These are phyloP conservation scores for Salix exigua DNA, from an alignment of 345 rosid genomes.

Conservation along the genomic window DNA sequence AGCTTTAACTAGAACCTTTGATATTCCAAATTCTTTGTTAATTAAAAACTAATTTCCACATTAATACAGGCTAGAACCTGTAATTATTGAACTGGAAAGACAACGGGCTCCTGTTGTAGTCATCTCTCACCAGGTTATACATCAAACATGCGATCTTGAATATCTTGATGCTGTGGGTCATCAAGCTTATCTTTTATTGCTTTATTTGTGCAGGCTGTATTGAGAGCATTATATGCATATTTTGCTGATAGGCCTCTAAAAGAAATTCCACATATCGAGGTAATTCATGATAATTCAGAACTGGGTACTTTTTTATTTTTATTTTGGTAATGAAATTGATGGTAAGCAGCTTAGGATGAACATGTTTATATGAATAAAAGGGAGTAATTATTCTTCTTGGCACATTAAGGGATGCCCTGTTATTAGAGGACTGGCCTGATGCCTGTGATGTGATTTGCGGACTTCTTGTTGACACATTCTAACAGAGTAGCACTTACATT, in stretches of 20 bases:
- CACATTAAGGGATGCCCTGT: background rate
- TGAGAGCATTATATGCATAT: conserved; percentile 98
- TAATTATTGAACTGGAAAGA: conserved; percentile 93
- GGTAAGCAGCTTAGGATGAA: background rate
- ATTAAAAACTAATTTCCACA: conserved; percentile 6
- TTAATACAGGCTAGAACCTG: conserved; percentile 87
- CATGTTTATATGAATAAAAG: background rate
- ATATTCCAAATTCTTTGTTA: background rate
- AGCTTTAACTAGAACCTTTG: background rate
- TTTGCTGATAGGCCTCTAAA: conserved; percentile 96
- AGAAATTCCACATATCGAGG: conserved; percentile 98
- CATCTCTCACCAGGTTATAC: conserved; percentile 89
- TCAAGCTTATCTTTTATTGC: background rate
- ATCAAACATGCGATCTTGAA: conserved; percentile 1
- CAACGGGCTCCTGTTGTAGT: conserved; percentile 99
- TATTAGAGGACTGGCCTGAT: background rate
- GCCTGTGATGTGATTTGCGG: background rate
- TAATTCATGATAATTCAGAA: conserved; percentile 21
- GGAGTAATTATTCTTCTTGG: background rate
- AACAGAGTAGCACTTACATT: background rate
- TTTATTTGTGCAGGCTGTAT: conserved; percentile 66
- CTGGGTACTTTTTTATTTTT: background rate
- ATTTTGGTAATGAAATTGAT: background rate
- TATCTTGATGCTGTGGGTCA: background rate
- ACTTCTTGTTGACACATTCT: background rate